Evolutionary conservation across 2,329 filamentous ascomycete species (phyloP).

Genomic region (Calonectria pseudoturangicola): DNA sequence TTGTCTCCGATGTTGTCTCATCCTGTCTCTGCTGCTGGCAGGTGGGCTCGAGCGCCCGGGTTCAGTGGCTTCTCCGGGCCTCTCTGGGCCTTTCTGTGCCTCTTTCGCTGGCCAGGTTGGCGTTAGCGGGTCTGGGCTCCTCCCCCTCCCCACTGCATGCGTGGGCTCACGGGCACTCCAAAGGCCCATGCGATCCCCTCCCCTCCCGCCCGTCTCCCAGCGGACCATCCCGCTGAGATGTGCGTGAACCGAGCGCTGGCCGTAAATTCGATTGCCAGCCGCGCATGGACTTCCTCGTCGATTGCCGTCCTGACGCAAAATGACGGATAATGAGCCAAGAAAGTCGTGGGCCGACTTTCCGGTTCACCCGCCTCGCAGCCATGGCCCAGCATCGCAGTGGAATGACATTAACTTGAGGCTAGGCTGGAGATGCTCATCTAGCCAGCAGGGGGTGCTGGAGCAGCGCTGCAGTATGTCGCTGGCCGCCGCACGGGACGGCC

Average conservation of each 20-base stretch:
- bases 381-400: slow-evolving; percentile 16
- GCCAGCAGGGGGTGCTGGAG: slow-evolving; percentile 21
- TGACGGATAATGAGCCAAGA: slow-evolving; percentile 20
- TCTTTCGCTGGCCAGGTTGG: neutral
- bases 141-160: slow-evolving; percentile 3
- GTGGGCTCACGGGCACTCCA: slow-evolving; percentile 25
- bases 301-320: slow-evolving; percentile 6
- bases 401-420: slow-evolving; percentile 19
- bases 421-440: neutral
- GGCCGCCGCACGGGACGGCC: slow-evolving; percentile 24
- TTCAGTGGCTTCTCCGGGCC: slow-evolving; percentile 1
- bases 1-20: slow-evolving; percentile 36
- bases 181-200: slow-evolving; percentile 22
- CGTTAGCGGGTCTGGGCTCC: slow-evolving; percentile 9
- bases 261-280: slow-evolving; percentile 21
- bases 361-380: neutral
- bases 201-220: slow-evolving; percentile 13
- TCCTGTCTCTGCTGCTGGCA: neutral
- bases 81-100: neutral
- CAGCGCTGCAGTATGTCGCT: slow-evolving; percentile 12
- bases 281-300: neutral
- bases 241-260: slow-evolving; percentile 20
- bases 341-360: slow-evolving; percentile 9
- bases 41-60: slow-evolving; percentile 23
- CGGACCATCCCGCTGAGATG: slow-evolving; percentile 25